A percentile compares a stretch with the other conserved stretches of the same genome.
These are phyloP conservation scores for Wilcoxina mikolae DNA, from an alignment of 495 filamentous ascomycete species.

Conservation along the genomic window DNA sequence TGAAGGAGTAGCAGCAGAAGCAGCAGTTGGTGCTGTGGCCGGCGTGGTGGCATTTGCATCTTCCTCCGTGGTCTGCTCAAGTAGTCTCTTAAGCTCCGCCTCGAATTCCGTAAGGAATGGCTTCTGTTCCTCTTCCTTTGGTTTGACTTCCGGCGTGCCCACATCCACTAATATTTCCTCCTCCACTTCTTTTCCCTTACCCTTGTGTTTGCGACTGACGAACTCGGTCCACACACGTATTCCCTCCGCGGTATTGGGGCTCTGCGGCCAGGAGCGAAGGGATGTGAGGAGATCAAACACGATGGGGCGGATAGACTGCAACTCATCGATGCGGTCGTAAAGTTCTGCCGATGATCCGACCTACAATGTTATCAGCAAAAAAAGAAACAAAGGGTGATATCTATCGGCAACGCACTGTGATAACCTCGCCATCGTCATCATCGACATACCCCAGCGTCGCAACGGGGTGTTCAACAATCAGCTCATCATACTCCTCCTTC, in stretches of 20 bases:
- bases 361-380: conserved; percentile 13
- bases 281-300: conserved; percentile 23
- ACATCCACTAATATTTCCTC: conserved; percentile 11
- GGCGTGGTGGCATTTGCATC: too few species aligned
- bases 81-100: conserved; percentile 37
- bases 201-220: conserved; percentile 4
- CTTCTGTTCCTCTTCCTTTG: neutral
- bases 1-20: conserved; percentile 9
- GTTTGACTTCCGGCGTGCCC: conserved; percentile 10
- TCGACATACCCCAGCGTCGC: conserved; percentile 40
- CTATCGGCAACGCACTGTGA: conserved; percentile 34
- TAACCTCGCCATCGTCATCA: conserved; percentile 41
- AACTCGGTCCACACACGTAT: conserved; percentile 13
- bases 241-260: conserved; percentile 14
- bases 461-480: conserved; percentile 36
- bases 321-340: conserved; percentile 20
- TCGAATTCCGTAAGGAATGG: conserved; percentile 19
- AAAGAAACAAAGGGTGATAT: neutral
- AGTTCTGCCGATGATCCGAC: conserved; percentile 26
- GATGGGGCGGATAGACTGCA: conserved; percentile 21
- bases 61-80: conserved; percentile 19
- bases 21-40: too few species aligned
- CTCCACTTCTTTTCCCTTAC: conserved; percentile 16
- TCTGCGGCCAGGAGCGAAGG: conserved; percentile 10
- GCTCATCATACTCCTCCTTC: conserved; percentile 35